These are phyloP conservation scores for Neophaeococcomyces mojaviensis DNA, from an alignment of 2,329 filamentous ascomycete genomes.

Conservation along the genomic window DNA sequence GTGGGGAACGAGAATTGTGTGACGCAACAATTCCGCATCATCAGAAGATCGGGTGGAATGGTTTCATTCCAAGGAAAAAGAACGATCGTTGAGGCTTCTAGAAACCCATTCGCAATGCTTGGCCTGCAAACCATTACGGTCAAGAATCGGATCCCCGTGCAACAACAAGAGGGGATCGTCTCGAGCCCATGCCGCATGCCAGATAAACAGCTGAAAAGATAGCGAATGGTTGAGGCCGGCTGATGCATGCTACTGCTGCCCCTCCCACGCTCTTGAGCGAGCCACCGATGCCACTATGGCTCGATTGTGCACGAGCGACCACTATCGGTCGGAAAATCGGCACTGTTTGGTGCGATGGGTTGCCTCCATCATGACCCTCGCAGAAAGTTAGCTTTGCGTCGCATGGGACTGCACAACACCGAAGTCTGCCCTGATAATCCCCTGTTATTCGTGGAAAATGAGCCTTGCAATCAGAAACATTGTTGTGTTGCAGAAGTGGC, in stretches of 20 bases:
- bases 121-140: too few species aligned
- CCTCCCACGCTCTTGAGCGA: too few species aligned
- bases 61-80: neutral
- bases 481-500: neutral
- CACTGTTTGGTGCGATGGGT: neutral
- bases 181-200: too few species aligned
- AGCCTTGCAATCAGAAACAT: neutral
- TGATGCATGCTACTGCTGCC: too few species aligned
- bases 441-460: slow-evolving; percentile 3
- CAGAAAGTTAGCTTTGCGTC: neutral
- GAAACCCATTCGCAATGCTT: neutral
- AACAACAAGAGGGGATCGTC: too few species aligned
- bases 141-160: too few species aligned
- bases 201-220: too few species aligned
- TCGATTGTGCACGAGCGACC: neutral
- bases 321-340: slow-evolving; percentile 2
- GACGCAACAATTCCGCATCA: slow-evolving; percentile 3
- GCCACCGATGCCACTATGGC: too few species aligned
- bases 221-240: too few species aligned
- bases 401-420: neutral
- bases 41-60: neutral
- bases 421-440: slow-evolving; percentile 4
- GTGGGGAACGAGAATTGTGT: neutral
- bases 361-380: neutral
- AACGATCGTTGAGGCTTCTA: neutral